phyloP scores from a whole-genome alignment of 2,329 filamentous ascomycete genomes.

The Graphiopsis chlorocephala region DNA sequence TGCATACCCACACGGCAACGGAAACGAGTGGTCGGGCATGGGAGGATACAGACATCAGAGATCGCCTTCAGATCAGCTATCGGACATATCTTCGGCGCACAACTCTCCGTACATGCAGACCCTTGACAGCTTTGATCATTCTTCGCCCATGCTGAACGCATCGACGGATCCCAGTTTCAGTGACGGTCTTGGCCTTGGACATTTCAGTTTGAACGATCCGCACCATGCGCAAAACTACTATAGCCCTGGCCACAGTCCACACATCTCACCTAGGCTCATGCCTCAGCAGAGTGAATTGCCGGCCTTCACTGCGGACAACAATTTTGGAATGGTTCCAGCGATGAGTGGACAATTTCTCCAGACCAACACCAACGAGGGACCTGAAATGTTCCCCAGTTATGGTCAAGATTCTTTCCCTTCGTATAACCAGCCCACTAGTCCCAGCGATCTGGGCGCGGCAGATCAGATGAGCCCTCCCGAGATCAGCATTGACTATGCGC shows the following conservation, averaged over 20 bases:
- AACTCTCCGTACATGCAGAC: conserved; percentile 79
- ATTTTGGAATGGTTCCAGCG: conserved; percentile 47
- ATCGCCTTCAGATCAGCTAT: conserved; percentile 79
- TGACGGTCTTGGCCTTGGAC: conserved; percentile 72
- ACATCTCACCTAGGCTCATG: conserved; percentile 61
- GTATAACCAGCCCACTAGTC: conserved; percentile 38
- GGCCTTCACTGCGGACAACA: conserved; percentile 44
- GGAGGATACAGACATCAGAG: conserved; percentile 76
- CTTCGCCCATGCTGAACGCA: conserved; percentile 76
- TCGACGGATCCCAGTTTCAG: conserved; percentile 73
- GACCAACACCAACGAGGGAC: conserved; percentile 40
- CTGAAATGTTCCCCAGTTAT: conserved; percentile 51
- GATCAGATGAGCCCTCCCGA: conserved; percentile 85
- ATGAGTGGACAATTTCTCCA: conserved; percentile 49
- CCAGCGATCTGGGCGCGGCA: conserved; percentile 63
- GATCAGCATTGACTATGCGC: conserved; percentile 91
- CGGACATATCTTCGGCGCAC: conserved; percentile 81
- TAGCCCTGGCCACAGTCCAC: conserved; percentile 70
- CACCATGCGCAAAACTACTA: conserved; percentile 43
- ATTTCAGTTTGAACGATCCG: conserved; percentile 73
- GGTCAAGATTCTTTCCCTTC: conserved; percentile 48
- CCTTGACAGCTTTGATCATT: conserved; percentile 76
- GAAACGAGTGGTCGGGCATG: conserved; percentile 57
- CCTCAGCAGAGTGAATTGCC: conserved; percentile 62
- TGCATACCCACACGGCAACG: conserved; percentile 53